Evolutionary conservation across 257 asterid genomes (phyloP), one percentile per base, ranked within the genome.

Genomic region (Dorcoceras hygrometricum): DNA sequence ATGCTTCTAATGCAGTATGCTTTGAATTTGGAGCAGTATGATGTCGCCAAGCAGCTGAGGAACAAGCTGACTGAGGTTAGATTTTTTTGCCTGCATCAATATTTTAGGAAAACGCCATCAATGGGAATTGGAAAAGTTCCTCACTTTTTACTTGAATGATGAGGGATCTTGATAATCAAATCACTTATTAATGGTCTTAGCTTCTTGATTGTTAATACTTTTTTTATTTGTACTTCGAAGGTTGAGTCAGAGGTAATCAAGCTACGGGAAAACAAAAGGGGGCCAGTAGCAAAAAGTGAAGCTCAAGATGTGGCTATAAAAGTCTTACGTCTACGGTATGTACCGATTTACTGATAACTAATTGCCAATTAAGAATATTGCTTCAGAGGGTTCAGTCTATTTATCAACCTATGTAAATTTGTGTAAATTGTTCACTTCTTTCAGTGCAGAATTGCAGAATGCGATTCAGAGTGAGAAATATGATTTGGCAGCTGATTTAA

Each of bases 231-330:
- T n/a, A n/a, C n/a, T n/a, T n/a, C n/a, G 73, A 84, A 93, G 99
- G 99, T 93, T 76, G 99, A 93, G 79, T 68, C 86, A 32, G 97
- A 90, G 78, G 84, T 88, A 78, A 66, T 86, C 69, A 88, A 71
- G 72, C 89, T 82, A 63, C 87, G 79, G 76, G 89, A 85, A 82
- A 73, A 77, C 72, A 83, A 82, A 85, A 87, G 85, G 71, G 99
- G 97, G 25, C 79, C 96, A 5, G 74, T 84, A 2, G 81, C 96
- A 65, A 88, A 94, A 79, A 84, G 89, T 77, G 99, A 90, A 80
- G 97, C 86, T 83, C 99, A 94, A 80, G 99, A 94, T 78, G 82
- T 80, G 90, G 99, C 97, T 80, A 79, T 94, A 77, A 82, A 94
- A 51, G 78, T 94, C 73, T 84, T 94, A 78, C 88, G 99, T 56